Conservation (phyloP, 192 early-diverging fungal species). For the Backusella liffmaniae region DNA sequence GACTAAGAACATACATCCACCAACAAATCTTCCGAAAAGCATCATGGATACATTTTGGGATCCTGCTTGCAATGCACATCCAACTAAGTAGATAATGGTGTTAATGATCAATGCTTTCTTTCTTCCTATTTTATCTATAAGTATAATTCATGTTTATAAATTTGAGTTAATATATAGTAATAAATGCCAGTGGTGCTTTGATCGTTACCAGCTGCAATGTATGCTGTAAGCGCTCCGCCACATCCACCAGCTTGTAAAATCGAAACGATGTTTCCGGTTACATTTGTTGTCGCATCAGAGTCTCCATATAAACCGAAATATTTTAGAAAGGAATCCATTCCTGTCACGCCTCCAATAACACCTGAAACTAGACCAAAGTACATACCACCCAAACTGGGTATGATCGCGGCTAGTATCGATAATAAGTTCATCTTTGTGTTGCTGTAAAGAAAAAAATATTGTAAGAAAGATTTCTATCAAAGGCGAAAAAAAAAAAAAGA, state of each 20-base stretch:
- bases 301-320: background rate
- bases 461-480: background rate
- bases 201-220: background rate
- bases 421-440: background rate
- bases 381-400: background rate
- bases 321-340: background rate
- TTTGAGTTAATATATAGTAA: background rate
- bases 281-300: background rate
- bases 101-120: background rate
- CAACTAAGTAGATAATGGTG: background rate
- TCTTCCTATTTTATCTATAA: constrained; percentile 10
- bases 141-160: background rate
- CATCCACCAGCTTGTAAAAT: constrained; percentile 8
- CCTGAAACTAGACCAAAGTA: background rate
- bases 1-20: background rate
- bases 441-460: background rate
- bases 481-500: background rate
- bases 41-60: constrained; percentile 7
- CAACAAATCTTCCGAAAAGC: background rate
- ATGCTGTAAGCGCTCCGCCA: background rate
- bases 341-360: background rate
- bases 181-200: background rate
- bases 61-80: background rate
- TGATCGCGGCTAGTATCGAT: background rate
- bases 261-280: constrained; percentile 9